Percentiles rank a stretch among this genome's conserved stretches.
Evolutionary conservation across 768 basidiomycete species (phyloP).

Genomic region (Chiua virens): DNA sequence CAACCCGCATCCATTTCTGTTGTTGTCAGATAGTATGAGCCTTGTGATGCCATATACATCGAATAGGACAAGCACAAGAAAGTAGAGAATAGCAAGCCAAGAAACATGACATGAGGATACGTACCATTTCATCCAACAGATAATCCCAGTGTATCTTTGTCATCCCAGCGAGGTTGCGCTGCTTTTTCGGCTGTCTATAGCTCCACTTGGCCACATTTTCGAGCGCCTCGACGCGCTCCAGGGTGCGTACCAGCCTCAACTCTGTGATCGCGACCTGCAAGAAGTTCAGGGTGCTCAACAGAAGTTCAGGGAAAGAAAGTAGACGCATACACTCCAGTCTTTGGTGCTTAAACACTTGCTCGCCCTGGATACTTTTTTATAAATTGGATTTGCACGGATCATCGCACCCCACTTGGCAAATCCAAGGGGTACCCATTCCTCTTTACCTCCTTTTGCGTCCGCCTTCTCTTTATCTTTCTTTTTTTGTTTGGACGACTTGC

Average conservation of each 20-base stretch:
- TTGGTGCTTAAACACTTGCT: constrained; percentile 76
- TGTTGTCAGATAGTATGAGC: constrained; percentile 12
- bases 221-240: constrained; percentile 82
- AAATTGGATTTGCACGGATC: constrained; percentile 75
- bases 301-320: neutral
- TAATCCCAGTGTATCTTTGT: constrained; percentile 94
- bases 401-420: constrained; percentile 70
- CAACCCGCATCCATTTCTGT: constrained; percentile 95
- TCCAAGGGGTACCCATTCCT: constrained; percentile 67
- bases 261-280: constrained; percentile 76
- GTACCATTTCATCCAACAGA: constrained; percentile 93
- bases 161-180: constrained; percentile 71
- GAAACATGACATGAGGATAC: constrained; percentile 21
- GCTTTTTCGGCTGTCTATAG: constrained; percentile 94
- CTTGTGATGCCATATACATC: neutral
- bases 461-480: constrained; percentile 55
- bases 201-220: constrained; percentile 85
- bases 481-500: constrained; percentile 47
- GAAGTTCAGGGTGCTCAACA: neutral
- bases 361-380: constrained; percentile 66
- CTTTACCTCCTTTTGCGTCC: constrained; percentile 51
- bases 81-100: neutral
- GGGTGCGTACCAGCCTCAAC: constrained; percentile 70
- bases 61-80: neutral
- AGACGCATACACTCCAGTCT: constrained; percentile 75